These are phyloP conservation scores for Linnemannia schmuckeri DNA, from an alignment of 192 early-diverging fungal genomes.

Conservation along the genomic window DNA sequence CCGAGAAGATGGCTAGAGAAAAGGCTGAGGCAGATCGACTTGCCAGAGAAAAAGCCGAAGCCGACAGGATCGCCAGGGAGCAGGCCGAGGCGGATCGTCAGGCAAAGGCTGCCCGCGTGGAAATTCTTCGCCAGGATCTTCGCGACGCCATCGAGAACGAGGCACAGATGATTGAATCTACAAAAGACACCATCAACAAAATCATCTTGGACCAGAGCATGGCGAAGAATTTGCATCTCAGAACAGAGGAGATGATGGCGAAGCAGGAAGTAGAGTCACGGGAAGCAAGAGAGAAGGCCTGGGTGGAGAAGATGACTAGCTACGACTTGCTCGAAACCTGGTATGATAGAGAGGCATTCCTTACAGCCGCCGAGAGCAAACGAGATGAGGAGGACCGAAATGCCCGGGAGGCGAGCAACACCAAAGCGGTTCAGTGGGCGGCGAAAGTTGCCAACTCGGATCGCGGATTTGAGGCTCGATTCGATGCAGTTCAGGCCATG, in stretches of 20 bases:
- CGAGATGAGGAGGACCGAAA: background rate
- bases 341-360: background rate
- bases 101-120: background rate
- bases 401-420: background rate
- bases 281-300: background rate
- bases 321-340: background rate
- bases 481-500: background rate
- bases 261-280: background rate
- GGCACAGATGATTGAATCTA: background rate
- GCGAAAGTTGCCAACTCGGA: background rate
- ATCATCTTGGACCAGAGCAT: background rate
- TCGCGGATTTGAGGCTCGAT: background rate
- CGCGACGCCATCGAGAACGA: background rate
- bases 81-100: background rate
- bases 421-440: background rate
- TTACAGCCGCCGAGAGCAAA: background rate
- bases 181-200: background rate
- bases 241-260: background rate
- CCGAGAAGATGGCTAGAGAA: background rate
- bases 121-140: background rate
- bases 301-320: background rate
- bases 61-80: slow-evolving; percentile 7
- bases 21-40: background rate
- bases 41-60: slow-evolving; percentile 6
- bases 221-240: background rate